phyloP scores from a whole-genome alignment of 768 basidiomycete species.

The Rhizopogon roseolus region DNA sequence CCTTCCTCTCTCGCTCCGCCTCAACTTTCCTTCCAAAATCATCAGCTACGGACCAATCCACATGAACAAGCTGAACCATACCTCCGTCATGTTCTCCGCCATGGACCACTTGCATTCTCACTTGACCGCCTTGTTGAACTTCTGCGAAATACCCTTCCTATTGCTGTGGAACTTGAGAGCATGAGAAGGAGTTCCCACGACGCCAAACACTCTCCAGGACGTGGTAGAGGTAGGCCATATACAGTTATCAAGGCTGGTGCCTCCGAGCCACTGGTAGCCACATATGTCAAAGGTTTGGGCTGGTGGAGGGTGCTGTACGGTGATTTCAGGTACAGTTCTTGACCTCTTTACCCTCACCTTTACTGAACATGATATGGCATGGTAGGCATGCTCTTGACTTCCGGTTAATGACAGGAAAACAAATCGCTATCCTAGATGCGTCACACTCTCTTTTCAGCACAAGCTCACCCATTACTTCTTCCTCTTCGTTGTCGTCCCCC shows the following conservation, averaged over 20 bases:
- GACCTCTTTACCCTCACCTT: background rate
- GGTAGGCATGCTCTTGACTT: constrained; percentile 74
- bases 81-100: constrained; percentile 65
- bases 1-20: constrained; percentile 18
- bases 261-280: constrained; percentile 42
- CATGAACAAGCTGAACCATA: constrained; percentile 77
- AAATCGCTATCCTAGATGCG: constrained; percentile 70
- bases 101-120: constrained; percentile 60
- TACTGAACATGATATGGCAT: background rate
- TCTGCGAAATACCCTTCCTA: constrained; percentile 72
- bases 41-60: constrained; percentile 45
- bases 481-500: background rate
- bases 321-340: constrained; percentile 49
- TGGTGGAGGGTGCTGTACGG: constrained; percentile 79
- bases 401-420: constrained; percentile 62
- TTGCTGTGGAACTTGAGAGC: constrained; percentile 64
- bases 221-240: constrained; percentile 16
- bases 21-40: constrained; percentile 27
- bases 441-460: constrained; percentile 51
- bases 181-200: constrained; percentile 34
- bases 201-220: constrained; percentile 8
- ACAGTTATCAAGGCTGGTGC: background rate
- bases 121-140: constrained; percentile 63
- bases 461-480: background rate
- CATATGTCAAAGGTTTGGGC: constrained; percentile 74